Conservation (phyloP, 2,329 filamentous ascomycete genomes). For the Lizonia empirigonia region DNA sequence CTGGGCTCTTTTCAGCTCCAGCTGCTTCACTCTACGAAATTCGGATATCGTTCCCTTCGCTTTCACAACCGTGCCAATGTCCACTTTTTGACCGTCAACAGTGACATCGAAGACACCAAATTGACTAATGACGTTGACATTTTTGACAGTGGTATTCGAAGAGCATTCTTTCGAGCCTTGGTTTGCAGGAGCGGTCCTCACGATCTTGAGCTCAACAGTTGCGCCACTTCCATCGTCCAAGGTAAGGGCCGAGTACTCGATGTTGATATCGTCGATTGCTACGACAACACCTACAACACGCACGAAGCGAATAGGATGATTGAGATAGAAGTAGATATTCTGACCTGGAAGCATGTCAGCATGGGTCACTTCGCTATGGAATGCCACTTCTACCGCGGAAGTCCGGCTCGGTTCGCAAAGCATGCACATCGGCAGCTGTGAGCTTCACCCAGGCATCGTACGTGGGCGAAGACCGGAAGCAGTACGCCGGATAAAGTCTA, state of each 20-base stretch:
- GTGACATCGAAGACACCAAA: constrained; percentile 50
- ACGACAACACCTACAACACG: constrained; percentile 54
- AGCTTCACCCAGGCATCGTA: constrained; percentile 68
- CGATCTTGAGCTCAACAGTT: constrained; percentile 62
- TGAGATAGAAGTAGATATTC: constrained; percentile 61
- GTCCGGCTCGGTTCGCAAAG: constrained; percentile 53
- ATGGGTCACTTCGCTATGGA: neutral
- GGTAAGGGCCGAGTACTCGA: constrained; percentile 55
- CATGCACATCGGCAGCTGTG: constrained; percentile 60
- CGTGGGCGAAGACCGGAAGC: constrained; percentile 65
- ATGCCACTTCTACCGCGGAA: constrained; percentile 55
- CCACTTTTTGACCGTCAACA: constrained; percentile 43
- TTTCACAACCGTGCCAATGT: constrained; percentile 59
- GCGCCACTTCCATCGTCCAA: constrained; percentile 67
- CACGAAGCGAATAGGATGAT: constrained; percentile 58
- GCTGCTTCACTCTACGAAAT: constrained; percentile 58
- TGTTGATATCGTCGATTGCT: constrained; percentile 50
- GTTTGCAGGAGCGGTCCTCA: constrained; percentile 41
- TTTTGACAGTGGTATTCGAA: constrained; percentile 46
- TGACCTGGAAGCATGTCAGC: constrained; percentile 51
- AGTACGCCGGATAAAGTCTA: constrained; percentile 62
- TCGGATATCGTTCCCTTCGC: constrained; percentile 61
- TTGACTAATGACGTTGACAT: constrained; percentile 46
- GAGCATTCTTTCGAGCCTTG: constrained; percentile 31
- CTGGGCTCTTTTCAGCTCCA: constrained; percentile 60